phyloP scores from a whole-genome alignment of 176 grass and related monocot genomes.

The Microstegium vimineum region DNA sequence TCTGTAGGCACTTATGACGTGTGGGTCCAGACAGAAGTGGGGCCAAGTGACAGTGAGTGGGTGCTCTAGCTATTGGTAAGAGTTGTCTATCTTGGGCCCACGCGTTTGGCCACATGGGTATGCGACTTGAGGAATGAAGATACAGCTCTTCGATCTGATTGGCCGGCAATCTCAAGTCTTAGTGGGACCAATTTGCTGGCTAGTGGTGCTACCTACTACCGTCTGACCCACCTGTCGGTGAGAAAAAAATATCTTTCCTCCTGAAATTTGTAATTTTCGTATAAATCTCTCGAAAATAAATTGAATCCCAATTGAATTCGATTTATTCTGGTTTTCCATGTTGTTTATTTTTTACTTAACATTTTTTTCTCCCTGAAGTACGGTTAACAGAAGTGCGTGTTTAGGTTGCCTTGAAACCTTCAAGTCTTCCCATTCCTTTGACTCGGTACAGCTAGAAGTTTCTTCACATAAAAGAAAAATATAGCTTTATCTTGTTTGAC shows the following conservation, averaged over 20 bases:
- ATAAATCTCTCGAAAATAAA: background rate
- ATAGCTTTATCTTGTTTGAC: background rate
- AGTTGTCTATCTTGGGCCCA: background rate
- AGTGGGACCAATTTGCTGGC: background rate
- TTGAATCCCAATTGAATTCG: background rate
- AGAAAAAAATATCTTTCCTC: background rate
- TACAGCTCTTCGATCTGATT: constrained; percentile 32
- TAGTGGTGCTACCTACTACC: background rate
- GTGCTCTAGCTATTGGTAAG: accelerated
- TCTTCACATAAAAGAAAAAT: background rate
- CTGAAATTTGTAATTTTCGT: background rate
- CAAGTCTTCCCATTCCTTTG: background rate
- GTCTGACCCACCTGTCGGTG: background rate
- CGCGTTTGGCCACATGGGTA: constrained; percentile 17
- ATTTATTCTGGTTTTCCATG: background rate
- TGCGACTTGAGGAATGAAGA: background rate
- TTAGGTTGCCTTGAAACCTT: background rate
- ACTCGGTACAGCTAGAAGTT: constrained; percentile 15
- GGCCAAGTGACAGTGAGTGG: background rate
- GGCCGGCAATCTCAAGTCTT: background rate
- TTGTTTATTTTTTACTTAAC: background rate
- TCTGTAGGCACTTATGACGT: accelerated
- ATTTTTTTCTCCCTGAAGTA: background rate
- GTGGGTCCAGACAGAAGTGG: accelerated
- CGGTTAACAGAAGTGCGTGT: background rate